phyloP scores from a whole-genome alignment of 2,329 filamentous ascomycete genomes.

The Neurospora crassa region DNA sequence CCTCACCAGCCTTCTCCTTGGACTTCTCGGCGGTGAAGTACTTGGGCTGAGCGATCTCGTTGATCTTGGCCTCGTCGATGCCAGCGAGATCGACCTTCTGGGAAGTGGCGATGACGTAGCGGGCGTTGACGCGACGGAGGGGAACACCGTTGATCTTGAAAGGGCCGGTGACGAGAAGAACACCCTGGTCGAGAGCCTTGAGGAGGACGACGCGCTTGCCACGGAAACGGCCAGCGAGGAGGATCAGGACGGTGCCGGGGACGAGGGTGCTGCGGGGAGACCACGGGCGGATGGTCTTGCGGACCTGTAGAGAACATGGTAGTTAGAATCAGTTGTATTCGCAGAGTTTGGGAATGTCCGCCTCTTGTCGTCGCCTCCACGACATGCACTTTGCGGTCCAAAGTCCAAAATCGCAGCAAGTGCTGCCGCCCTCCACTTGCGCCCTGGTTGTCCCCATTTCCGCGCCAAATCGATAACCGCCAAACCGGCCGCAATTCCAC shows the following conservation, averaged over 20 bases:
- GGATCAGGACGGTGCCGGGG: conserved; percentile 94
- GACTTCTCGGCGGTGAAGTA: conserved; percentile 97
- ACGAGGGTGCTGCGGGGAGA: conserved; percentile 81
- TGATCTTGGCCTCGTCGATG: conserved; percentile 84
- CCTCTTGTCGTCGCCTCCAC: background rate
- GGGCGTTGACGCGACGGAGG: conserved; percentile 85
- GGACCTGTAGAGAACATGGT: conserved; percentile 52
- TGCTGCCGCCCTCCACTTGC: background rate
- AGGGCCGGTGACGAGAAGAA: conserved; percentile 96
- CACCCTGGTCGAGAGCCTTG: conserved; percentile 94
- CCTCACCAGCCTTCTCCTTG: conserved; percentile 92
- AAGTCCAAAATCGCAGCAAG: background rate
- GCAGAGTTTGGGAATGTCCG: background rate
- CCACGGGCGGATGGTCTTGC: conserved; percentile 86
- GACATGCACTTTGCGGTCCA: background rate
- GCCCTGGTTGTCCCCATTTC: conserved; percentile 4
- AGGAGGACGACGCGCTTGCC: conserved; percentile 99
- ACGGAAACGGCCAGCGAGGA: conserved; percentile 98
- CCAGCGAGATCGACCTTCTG: conserved; percentile 76
- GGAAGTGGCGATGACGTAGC: conserved; percentile 88
- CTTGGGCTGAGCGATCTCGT: conserved; percentile 63
- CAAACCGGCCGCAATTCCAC: conserved; percentile 8
- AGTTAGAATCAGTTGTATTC: conserved; percentile 19
- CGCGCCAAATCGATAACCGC: background rate
- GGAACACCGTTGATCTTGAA: conserved; percentile 99